Base-by-base conservation (phyloP, 2,329 filamentous ascomycete species). In the Geoglossum cookeanum region DNA sequence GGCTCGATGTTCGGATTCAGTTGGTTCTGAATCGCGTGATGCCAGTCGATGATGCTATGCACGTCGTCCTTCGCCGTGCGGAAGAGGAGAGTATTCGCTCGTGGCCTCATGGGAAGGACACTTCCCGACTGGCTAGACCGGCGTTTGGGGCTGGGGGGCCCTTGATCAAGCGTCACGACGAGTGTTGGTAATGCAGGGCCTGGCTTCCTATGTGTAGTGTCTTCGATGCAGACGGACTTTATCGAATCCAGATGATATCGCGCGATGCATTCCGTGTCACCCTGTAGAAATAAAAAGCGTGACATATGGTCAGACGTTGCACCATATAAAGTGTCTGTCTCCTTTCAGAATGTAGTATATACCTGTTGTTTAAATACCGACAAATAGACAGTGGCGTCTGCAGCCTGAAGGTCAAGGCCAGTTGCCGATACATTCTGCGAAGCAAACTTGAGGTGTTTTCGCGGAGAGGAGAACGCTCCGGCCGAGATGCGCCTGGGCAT, bases 111-210 rank as follows among this genome's bases (percentile, higher is more conserved):
- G 8, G 75, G 15, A 3, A 66, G 75, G 27, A 84, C 69, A 2
- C 77, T 78, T 3, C 77, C 75, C 3, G 81, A 78, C 59, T 80
- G 74, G 62, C 80, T 84, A 52, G 81, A 84, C 59, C 81, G 74
- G 55, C 81, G 76, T 63, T 83, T 79, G 42, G 74, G 72, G 7
- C 68, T 62, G 0, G 74, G 71, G 37, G 37, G 11, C 61, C 77
- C 75, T 22, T 73, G 72, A 27, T 73, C 71, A 53, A 84, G 68
- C 61, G 71, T 77, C 42, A 84, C 65, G 51, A 81, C 70, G 11
- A 84, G 72, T 4, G 81, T 84, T 1, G 79, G 79, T 6, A 80
- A 67, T 3, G 76, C 71, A 9, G 78, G 75, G 0, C 76, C 77
- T 63, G 82, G 78, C 63, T 84, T 84, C 55, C 79, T 77, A 63